phyloP scores from a whole-genome alignment of 2,329 filamentous ascomycete species.

The Lecanicillium sp. region DNA sequence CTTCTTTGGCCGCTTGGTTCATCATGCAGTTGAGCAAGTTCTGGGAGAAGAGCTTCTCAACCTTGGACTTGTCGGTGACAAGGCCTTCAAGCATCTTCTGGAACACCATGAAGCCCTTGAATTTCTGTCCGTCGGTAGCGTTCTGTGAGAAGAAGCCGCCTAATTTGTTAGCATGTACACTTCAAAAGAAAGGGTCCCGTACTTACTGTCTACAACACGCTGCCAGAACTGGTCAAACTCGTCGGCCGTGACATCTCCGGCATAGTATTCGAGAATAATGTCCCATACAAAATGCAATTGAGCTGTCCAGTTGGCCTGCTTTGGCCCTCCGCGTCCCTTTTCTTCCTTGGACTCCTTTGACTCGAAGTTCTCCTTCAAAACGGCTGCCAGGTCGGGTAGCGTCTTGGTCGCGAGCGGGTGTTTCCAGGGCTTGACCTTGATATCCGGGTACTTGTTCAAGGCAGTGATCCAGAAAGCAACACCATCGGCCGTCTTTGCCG shows the following conservation, averaged over 20 bases:
- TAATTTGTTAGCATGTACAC: conserved; percentile 32
- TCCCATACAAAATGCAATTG: conserved; percentile 88
- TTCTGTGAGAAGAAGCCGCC: conserved; percentile 77
- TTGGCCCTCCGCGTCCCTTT: conserved; percentile 33
- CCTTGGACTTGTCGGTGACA: conserved; percentile 40
- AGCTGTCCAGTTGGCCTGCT: conserved; percentile 70
- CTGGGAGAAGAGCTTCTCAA: conserved; percentile 64
- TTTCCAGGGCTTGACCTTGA: conserved; percentile 69
- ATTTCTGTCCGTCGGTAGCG: conserved; percentile 83
- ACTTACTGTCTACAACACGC: conserved; percentile 76
- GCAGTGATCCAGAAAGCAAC: conserved; percentile 81
- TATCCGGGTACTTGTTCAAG: conserved; percentile 55
- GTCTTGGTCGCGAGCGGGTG: conserved; percentile 62
- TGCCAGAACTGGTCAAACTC: conserved; percentile 77
- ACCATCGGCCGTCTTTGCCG: conserved; percentile 79
- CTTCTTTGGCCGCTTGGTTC: conserved; percentile 73
- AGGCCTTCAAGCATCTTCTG: conserved; percentile 61
- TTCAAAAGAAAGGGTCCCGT: neutral
- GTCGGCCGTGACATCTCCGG: conserved; percentile 32
- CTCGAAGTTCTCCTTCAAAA: conserved; percentile 69
- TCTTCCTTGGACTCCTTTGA: conserved; percentile 39
- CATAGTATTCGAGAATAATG: conserved; percentile 57
- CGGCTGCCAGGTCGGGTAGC: conserved; percentile 61
- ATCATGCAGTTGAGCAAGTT: conserved; percentile 78
- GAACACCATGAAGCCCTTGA: conserved; percentile 85